These are phyloP conservation scores for Arthrobotrys musiformis DNA, from an alignment of 2,329 filamentous ascomycete genomes.

Conservation along the genomic window DNA sequence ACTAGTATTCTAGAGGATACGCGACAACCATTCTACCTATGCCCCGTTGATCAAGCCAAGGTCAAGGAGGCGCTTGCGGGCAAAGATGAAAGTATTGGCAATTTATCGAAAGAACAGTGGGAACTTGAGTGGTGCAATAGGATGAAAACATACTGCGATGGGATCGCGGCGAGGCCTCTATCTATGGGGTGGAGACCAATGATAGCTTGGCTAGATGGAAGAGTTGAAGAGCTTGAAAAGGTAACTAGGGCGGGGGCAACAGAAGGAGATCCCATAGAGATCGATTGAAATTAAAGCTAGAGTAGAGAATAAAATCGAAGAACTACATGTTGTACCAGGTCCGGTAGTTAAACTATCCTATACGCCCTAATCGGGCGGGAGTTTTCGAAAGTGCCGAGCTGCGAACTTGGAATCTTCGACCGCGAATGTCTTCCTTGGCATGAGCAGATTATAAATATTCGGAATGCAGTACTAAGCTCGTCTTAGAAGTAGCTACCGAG, in stretches of 20 bases:
- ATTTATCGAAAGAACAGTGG: constrained; percentile 18
- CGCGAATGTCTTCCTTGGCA: neutral
- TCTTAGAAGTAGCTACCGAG: no score
- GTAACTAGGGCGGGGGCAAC: neutral
- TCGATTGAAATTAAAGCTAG: neutral
- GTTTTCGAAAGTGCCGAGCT: neutral
- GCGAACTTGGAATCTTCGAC: neutral
- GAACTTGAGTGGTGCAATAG: constrained; percentile 27
- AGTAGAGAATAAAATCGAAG: neutral
- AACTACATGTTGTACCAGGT: no score
- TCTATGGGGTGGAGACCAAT: constrained; percentile 37
- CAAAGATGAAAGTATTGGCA: neutral
- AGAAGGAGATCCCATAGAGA: neutral
- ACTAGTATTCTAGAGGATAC: constrained; percentile 70
- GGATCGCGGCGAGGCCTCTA: neutral
- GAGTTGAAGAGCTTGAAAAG: constrained; percentile 28
- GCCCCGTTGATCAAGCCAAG: constrained; percentile 71
- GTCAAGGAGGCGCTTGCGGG: constrained; percentile 61
- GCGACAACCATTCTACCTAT: constrained; percentile 73
- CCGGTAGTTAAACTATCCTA: neutral
- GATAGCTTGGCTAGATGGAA: constrained; percentile 30
- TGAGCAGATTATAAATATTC: neutral
- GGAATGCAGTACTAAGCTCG: neutral
- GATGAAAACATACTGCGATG: constrained; percentile 24
- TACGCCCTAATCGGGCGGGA: neutral